These are phyloP conservation scores for Calophaca sinica DNA, from an alignment of 306 rosid genomes.

Conservation along the genomic window DNA sequence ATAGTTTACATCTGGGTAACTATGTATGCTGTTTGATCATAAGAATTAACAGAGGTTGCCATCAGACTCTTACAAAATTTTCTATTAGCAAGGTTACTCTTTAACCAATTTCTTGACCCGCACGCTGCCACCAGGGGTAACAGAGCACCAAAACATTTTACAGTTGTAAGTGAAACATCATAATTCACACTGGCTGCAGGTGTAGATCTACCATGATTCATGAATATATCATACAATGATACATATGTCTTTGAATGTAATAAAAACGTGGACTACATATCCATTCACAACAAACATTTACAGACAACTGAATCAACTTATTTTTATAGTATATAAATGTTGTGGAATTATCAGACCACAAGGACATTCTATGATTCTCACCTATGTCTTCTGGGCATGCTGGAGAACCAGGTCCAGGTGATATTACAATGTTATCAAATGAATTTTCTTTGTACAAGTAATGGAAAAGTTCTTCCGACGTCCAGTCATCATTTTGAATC, in stretches of 20 bases:
- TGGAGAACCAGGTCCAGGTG: conserved; percentile 99
- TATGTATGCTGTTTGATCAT: conserved; percentile 31
- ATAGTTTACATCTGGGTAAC: conserved; percentile 21
- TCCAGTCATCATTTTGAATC: conserved; percentile 82
- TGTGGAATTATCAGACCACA: conserved; percentile 25
- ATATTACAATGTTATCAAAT: conserved; percentile 96
- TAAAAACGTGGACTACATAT: conserved; percentile 3
- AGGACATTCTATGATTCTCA: conserved; percentile 49
- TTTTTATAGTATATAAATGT: conserved; percentile 28
- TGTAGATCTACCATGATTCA: conserved; percentile 14
- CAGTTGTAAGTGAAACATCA: conserved; percentile 31
- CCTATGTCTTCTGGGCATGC: conserved; percentile 86
- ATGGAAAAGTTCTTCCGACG: conserved; percentile 78
- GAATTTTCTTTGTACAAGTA: conserved; percentile 81
- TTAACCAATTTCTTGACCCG: conserved; percentile 30
- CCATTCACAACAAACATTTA: conserved; percentile 30
- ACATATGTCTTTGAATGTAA: conserved; percentile 20
- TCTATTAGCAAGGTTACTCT: conserved; percentile 36
- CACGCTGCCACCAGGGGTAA: conserved; percentile 3
- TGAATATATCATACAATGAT: not conserved
- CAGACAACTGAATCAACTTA: conserved; percentile 23
- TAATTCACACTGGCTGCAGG: conserved; percentile 15
- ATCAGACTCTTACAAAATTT: conserved; percentile 9
- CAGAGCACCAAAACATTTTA: conserved; percentile 27
- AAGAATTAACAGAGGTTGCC: conserved; percentile 21